Evolutionary conservation across 1,284 basidiomycete genomes (phyloP).

Genomic region (Cryptococcus sp.): DNA sequence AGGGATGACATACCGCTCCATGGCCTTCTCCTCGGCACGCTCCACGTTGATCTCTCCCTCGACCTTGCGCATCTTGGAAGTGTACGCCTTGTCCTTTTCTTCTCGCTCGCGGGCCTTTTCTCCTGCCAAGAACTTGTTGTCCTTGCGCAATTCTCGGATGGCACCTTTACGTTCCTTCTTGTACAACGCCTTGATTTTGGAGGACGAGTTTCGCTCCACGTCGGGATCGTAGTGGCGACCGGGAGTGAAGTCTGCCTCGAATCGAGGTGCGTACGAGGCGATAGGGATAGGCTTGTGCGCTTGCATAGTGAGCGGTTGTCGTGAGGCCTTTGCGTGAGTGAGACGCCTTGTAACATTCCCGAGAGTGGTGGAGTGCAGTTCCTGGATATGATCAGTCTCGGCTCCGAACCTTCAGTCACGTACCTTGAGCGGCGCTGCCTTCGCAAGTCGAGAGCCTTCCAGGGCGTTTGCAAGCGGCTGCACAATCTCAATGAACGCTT

Average conservation of each 20-base stretch:
- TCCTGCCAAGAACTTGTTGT: conserved; percentile 86
- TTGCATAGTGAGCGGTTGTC: conserved; percentile 82
- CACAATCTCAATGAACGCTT: conserved; percentile 82
- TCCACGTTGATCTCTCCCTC: conserved; percentile 83
- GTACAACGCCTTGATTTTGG: conserved; percentile 84
- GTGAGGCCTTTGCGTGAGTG: conserved; percentile 69
- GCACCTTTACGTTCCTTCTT: conserved; percentile 98
- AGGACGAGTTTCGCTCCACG: conserved; percentile 79
- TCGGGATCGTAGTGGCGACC: conserved; percentile 85
- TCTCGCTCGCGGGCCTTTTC: conserved; percentile 81
- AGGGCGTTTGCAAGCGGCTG: conserved; percentile 66
- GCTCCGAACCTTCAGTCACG: conserved; percentile 19
- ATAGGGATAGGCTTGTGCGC: conserved; percentile 96
- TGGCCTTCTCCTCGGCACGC: conserved; percentile 90
- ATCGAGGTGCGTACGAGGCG: conserved; percentile 88
- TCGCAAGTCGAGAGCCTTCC: conserved; percentile 58
- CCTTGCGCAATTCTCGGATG: conserved; percentile 93
- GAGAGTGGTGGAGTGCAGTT: conserved; percentile 52
- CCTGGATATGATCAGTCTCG: conserved; percentile 49
- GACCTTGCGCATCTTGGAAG: conserved; percentile 76
- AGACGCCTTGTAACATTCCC: conserved; percentile 64
- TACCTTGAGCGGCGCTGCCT: conserved; percentile 64
- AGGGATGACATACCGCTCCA: conserved; percentile 61
- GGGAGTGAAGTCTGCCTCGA: conserved; percentile 75
- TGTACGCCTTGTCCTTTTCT: conserved; percentile 78